Conservation (phyloP, 306 rosid species). For the Cucumis cinereus region DNA sequence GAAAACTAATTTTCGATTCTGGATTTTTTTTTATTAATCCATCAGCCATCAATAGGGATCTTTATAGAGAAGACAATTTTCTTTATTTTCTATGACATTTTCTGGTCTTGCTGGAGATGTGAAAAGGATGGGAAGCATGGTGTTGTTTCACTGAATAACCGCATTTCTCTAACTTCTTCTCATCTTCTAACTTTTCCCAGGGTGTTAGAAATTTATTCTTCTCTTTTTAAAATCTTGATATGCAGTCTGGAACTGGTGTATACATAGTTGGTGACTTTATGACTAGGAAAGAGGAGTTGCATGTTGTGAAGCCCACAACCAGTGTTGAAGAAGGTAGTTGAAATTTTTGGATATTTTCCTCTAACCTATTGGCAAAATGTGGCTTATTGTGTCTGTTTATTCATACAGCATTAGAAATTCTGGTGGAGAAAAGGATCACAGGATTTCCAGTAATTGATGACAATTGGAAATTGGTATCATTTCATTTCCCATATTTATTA, state of each 20-base stretch:
- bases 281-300: conserved; percentile 64
- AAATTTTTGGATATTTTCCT: background rate
- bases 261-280: conserved; percentile 88
- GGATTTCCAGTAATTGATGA: conserved; percentile 93
- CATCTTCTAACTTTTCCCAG: background rate
- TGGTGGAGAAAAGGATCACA: conserved; percentile 85
- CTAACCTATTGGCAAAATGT: background rate
- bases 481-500: conserved; percentile 7
- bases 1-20: too few relatives aligned
- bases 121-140: too few relatives aligned
- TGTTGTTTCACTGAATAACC: background rate
- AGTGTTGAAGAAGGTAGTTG: conserved; percentile 79
- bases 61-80: too few relatives aligned
- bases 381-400: conserved; percentile 24
- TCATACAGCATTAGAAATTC: conserved; percentile 68
- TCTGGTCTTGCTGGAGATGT: too few relatives aligned
- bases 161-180: background rate
- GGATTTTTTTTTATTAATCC: too few relatives aligned
- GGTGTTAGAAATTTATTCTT: background rate
- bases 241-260: conserved; percentile 52
- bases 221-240: background rate
- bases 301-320: conserved; percentile 75
- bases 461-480: conserved; percentile 76
- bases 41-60: too few relatives aligned
- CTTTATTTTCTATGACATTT: too few relatives aligned